Evolutionary conservation across 2,329 filamentous ascomycete species (phyloP).

Genomic region (Ceratocystiopsis minuta): DNA sequence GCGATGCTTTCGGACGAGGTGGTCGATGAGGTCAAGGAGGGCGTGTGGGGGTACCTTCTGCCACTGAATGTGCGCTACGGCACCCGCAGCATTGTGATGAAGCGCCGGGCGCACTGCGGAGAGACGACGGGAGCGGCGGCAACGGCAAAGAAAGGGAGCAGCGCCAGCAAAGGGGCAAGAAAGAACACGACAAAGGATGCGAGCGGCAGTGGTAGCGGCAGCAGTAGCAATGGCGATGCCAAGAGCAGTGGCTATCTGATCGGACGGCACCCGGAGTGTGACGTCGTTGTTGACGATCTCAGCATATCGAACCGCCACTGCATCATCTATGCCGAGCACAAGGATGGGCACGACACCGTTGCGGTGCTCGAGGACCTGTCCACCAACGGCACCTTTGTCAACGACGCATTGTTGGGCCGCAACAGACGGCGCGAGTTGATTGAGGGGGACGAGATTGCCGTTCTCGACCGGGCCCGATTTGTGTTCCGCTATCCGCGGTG

Average conservation of each 20-base stretch:
- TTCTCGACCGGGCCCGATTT: constrained; percentile 71
- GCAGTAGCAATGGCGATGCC: constrained; percentile 41
- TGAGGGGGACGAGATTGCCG: constrained; percentile 78
- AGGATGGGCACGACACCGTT: constrained; percentile 23
- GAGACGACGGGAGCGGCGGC: constrained; percentile 16
- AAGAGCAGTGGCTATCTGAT: constrained; percentile 69
- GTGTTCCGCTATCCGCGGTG: constrained; percentile 78
- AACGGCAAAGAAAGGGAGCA: neutral
- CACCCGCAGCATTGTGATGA: constrained; percentile 52
- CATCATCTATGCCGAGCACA: constrained; percentile 20
- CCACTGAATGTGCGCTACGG: constrained; percentile 55
- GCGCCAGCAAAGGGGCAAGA: constrained; percentile 7
- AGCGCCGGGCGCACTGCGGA: constrained; percentile 54
- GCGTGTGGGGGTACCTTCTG: constrained; percentile 90
- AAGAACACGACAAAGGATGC: constrained; percentile 27
- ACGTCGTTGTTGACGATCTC: constrained; percentile 56
- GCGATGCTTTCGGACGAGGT: constrained; percentile 61
- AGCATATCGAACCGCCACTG: constrained; percentile 81
- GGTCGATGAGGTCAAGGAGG: constrained; percentile 64
- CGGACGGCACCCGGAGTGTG: constrained; percentile 83
- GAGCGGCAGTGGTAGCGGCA: constrained; percentile 27
- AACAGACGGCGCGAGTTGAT: constrained; percentile 81
- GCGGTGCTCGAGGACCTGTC: constrained; percentile 86
- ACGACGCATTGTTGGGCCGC: constrained; percentile 74
- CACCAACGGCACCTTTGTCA: constrained; percentile 91